Conservation (phyloP, 345 rosid species). For the Hibiscus tridactylites region DNA sequence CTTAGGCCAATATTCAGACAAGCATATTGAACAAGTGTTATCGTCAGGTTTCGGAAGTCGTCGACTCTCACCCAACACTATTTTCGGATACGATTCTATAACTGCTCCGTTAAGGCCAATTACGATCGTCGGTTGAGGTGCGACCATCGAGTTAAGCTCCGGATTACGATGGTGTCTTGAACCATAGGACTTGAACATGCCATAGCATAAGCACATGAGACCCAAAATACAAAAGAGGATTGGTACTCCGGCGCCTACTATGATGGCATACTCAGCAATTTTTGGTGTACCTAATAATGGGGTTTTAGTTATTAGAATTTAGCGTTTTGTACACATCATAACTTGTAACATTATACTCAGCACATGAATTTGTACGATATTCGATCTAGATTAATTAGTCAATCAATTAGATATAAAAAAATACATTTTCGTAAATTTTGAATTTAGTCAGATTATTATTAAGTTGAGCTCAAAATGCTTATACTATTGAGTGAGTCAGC, state of each 20-base stretch:
- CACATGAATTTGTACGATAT: too few species aligned
- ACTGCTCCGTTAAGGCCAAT: constrained; percentile 39
- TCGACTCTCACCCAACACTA: constrained; percentile 20
- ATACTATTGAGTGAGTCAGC: too few species aligned
- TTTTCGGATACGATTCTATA: constrained; percentile 55
- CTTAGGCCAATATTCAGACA: constrained; percentile 43
- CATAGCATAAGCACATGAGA: constrained; percentile 25
- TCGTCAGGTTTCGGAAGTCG: constrained; percentile 45
- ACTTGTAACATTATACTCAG: too few species aligned
- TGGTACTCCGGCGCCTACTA: constrained; percentile 54
- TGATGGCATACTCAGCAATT: constrained; percentile 37
- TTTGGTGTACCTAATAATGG: constrained; percentile 13
- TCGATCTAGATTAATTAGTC: too few species aligned
- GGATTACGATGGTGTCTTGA: constrained; percentile 12
- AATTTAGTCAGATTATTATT: too few species aligned
- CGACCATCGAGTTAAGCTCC: constrained; percentile 15
- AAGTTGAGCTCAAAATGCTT: too few species aligned
- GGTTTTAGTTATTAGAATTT: not conserved
- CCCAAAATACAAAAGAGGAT: constrained; percentile 30
- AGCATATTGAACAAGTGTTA: constrained; percentile 48
- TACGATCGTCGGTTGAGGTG: constrained; percentile 8
- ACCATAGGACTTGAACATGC: constrained; percentile 22
- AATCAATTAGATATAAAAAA: too few species aligned
- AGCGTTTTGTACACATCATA: not conserved
- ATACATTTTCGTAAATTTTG: too few species aligned